Base-by-base conservation (phyloP, 371 early-diverging fungal species). In the Mortierella sp. region DNA sequence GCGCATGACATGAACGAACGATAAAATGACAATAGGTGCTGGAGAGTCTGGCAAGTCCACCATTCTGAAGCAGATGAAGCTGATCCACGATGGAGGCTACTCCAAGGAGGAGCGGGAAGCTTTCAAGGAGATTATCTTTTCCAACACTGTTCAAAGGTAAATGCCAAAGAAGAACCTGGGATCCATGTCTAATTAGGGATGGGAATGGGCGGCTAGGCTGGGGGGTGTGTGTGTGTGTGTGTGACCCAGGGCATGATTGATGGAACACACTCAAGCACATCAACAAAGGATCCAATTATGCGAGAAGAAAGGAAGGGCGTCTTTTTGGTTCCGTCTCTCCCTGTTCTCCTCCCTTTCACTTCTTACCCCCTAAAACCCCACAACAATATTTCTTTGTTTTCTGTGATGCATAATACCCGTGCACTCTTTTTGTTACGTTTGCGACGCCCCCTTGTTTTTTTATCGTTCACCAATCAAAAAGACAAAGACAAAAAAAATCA, bases 1-100 rank as follows among this genome's bases (percentile, higher is more conserved):
- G 37, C 22, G 61, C 37, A 61, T 61, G 61, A n/a, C n/a, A 45
- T 45, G 11, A 9, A 45, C 47, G 19, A 45, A 11, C 47, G n/a
- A n/a, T n/a, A n/a, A n/a, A 61, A 34, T 37, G 34, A 61, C n/a
- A 47, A 61, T 77, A 97, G 98, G 99, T 77, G 96, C 97, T 45
- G 99, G 99, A 80, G 99, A 98, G 89, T 97, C 98, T 5, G 99
- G 99, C 64, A 98, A 98, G 89, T 94, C 95, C n/a, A 98, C 99
- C 6, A 96, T 98, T 76, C 86, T 98, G 50, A 98, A 98, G 86
- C 98, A 98, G 86, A 98, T 98, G 97, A 96, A 96, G 85, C 89
- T 97, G 44, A 98, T 98, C 73, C 98, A 98, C 86, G 96, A 95
- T 74, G 93, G 92, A 76, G 97, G 98, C 11, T 98, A 97, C 89